Evolutionary conservation across 2,329 filamentous ascomycete genomes (phyloP), one percentile per base, ranked within the genome.

Genomic region (Fusarium sacchari): DNA sequence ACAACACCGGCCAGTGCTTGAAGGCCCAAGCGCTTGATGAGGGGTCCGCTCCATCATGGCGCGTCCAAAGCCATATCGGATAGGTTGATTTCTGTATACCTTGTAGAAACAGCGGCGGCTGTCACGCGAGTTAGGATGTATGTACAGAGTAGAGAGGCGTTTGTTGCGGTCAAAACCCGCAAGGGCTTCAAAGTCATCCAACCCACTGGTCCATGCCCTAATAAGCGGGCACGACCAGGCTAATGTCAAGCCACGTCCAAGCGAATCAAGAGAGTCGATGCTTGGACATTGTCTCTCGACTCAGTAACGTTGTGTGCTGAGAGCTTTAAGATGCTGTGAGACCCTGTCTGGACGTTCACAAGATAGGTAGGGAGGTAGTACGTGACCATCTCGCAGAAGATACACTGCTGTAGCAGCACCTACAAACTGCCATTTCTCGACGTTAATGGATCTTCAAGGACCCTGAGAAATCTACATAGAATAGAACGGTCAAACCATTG

Each of bases 111-210:
- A 57, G 50, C 47, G 50, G 47, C 55, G 42, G 32, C 62, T 39
- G 68, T 69, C 67, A 73, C 56, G 59, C 55, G 62, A 74, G 67
- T 71, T 39, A 39, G 32, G n/a, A 39, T 40, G 17, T 55, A 28
- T 28, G 28, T 28, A 28, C 28, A 7, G 28, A 28, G 28, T 28
- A 57, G 55, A 53, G 59, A 64, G 59, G 60, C 69, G 52, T 71
- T 69, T 64, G 28, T 72, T 74, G 67, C 56, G 71, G 71, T 74
- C 71, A 74, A 71, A 55, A 66, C 22, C 39, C 13, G 37, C 26
- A 34, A 53, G 26, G 67, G 47, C 61, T 58, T 62, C 70, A 71
- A 60, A 47, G 55, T 42, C 57, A 52, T 52, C 66, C 43, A 61
- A 58, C 36, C 67, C 71, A 68, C 62, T 61, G 34, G 40, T 44